These are phyloP conservation scores for Penicillium sclerotiorum DNA, from an alignment of 2,329 filamentous ascomycete species.

Conservation along the genomic window DNA sequence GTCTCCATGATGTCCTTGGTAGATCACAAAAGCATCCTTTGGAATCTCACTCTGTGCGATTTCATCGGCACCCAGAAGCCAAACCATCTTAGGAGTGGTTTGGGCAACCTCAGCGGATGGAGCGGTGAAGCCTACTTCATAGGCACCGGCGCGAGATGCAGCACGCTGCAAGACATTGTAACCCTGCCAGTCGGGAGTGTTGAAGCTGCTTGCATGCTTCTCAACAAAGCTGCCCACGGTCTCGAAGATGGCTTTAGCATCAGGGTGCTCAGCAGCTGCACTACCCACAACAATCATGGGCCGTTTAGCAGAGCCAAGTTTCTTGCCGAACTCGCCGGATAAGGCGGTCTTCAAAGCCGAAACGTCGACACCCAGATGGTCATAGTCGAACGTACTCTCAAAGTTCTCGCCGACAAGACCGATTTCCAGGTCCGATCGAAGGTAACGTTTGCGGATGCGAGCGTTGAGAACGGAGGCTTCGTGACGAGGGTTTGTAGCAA, in stretches of 20 bases:
- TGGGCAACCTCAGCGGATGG: slow-evolving; percentile 79
- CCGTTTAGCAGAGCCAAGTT: slow-evolving; percentile 80
- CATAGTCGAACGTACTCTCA: slow-evolving; percentile 92
- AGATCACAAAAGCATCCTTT: slow-evolving; percentile 93
- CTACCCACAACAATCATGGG: slow-evolving; percentile 98
- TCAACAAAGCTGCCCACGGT: slow-evolving; percentile 87
- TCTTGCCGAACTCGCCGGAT: slow-evolving; percentile 87
- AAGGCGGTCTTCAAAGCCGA: slow-evolving; percentile 82
- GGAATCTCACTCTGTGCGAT: slow-evolving; percentile 82
- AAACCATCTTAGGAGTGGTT: slow-evolving; percentile 90
- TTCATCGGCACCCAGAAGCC: slow-evolving; percentile 95
- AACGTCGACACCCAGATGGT: slow-evolving; percentile 81
- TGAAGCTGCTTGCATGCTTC: slow-evolving; percentile 87
- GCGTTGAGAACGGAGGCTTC: slow-evolving; percentile 95
- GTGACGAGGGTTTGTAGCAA: slow-evolving; percentile 93
- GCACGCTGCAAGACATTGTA: slow-evolving; percentile 96
- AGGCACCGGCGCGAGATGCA: slow-evolving; percentile 89
- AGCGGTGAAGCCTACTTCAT: slow-evolving; percentile 91
- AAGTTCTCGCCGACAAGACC: slow-evolving; percentile 89
- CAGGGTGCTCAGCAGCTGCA: slow-evolving; percentile 84
- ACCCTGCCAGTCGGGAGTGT: slow-evolving; percentile 89
- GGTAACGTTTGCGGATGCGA: slow-evolving; percentile 96
- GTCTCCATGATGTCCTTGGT: slow-evolving; percentile 98
- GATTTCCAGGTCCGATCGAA: slow-evolving; percentile 91
- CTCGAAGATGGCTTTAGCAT: slow-evolving; percentile 93